Conservation (phyloP, 1,284 basidiomycete genomes). For the Cryptococcus neoformans region DNA sequence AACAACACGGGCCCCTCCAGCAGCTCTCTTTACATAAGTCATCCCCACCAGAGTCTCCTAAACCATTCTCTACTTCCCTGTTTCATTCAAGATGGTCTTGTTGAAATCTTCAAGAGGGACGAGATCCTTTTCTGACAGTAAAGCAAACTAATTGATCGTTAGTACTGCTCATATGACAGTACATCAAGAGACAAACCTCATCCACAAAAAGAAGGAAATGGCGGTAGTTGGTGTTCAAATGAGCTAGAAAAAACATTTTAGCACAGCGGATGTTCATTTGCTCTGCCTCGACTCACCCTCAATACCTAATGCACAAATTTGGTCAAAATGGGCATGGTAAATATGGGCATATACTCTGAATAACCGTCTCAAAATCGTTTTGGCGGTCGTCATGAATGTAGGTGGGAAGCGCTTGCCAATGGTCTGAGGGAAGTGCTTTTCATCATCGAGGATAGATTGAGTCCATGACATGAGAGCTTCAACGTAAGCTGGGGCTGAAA, state of each 20-base stretch:
- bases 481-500: constrained; percentile 94
- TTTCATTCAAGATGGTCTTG: constrained; percentile 84
- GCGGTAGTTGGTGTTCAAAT: constrained; percentile 97
- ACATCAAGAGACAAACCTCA: constrained; percentile 58
- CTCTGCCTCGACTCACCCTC: constrained; percentile 63
- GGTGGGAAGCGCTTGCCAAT: constrained; percentile 92
- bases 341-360: constrained; percentile 99
- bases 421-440: constrained; percentile 88
- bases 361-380: constrained; percentile 85
- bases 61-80: constrained; percentile 14
- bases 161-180: background rate
- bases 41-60: too few species aligned
- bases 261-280: background rate
- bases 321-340: constrained; percentile 99
- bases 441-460: constrained; percentile 89
- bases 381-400: constrained; percentile 85
- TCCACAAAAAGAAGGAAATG: constrained; percentile 97
- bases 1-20: too few species aligned
- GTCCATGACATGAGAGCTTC: constrained; percentile 99
- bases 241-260: constrained; percentile 58
- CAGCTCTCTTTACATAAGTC: too few species aligned
- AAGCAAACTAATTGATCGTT: constrained; percentile 65
- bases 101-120: constrained; percentile 95
- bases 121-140: constrained; percentile 97
- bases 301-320: constrained; percentile 95